phyloP scores from a whole-genome alignment of 768 basidiomycete species.

The Tricholoma sp. region DNA sequence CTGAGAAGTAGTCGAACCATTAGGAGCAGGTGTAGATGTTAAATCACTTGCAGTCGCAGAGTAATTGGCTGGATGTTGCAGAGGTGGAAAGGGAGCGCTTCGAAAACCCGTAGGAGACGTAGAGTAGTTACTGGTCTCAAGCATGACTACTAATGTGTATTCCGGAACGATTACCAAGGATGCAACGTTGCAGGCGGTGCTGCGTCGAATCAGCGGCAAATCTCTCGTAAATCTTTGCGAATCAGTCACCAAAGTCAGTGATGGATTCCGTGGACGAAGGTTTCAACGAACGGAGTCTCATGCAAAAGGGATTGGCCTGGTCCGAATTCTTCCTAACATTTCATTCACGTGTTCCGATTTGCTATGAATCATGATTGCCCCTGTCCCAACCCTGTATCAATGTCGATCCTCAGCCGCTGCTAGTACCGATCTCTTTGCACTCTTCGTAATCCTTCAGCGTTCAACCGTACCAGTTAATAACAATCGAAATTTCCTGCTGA shows the following conservation, averaged over 20 bases:
- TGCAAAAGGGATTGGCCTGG: neutral
- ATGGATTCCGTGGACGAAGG: slow-evolving; percentile 10
- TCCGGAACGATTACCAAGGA: neutral
- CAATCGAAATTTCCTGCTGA: too few relatives aligned
- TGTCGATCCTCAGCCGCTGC: neutral
- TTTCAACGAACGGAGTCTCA: too few relatives aligned
- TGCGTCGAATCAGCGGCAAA: neutral
- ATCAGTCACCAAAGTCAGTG: neutral
- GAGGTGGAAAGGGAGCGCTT: slow-evolving; percentile 1
- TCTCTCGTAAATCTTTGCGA: neutral
- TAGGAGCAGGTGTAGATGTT: slow-evolving; percentile 10
- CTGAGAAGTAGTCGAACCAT: slow-evolving; percentile 11
- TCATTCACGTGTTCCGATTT: slow-evolving; percentile 16
- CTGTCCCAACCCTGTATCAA: slow-evolving; percentile 4
- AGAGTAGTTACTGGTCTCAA: neutral
- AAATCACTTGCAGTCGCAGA: slow-evolving; percentile 1
- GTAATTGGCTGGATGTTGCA: neutral
- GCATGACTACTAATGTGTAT: neutral
- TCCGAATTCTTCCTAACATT: slow-evolving; percentile 20
- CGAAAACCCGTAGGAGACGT: neutral
- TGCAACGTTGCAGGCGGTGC: neutral
- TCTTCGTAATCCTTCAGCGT: too few relatives aligned
- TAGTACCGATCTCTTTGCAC: too few relatives aligned
- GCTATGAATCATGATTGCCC: slow-evolving; percentile 3
- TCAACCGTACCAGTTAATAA: too few relatives aligned